These are phyloP conservation scores for Plasmodium gonderi DNA, from an alignment of 169 alveolate genomes.

Conservation along the genomic window DNA sequence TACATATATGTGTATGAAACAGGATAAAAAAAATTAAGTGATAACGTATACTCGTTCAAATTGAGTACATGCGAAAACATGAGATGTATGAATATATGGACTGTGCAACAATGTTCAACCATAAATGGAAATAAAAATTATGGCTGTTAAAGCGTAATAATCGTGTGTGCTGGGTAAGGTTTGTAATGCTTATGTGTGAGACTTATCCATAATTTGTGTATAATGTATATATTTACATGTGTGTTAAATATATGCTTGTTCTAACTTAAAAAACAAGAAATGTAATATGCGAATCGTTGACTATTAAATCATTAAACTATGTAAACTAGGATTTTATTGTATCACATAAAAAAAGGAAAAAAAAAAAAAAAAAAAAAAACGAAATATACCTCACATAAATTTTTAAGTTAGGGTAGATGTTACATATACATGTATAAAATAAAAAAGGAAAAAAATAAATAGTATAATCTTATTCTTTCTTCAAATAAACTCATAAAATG, in stretches of 20 bases:
- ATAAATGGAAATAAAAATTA: too few relatives aligned
- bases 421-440: slow-evolving; percentile 2
- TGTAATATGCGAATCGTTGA: neutral
- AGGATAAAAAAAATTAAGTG: neutral
- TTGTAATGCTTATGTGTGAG: too few relatives aligned
- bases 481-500: slow-evolving; percentile 5
- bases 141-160: too few relatives aligned
- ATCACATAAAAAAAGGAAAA: slow-evolving; percentile 2
- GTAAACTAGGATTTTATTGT: neutral
- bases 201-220: too few relatives aligned
- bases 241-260: neutral
- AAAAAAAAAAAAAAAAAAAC: neutral
- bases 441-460: neutral
- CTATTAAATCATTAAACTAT: neutral
- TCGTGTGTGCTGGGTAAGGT: too few relatives aligned
- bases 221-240: neutral
- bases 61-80: too few relatives aligned
- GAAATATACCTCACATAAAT: neutral
- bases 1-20: neutral
- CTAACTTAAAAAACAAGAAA: neutral
- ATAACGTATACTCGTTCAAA: too few relatives aligned
- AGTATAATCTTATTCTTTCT: neutral
- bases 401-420: slow-evolving; percentile 1
- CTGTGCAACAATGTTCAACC: too few relatives aligned
- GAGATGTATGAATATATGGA: too few relatives aligned